A percentile compares a stretch with the other conserved stretches of the same genome.
Conservation (phyloP, 352 stramenopile species). For the Globisporangium barbulae region DNA sequence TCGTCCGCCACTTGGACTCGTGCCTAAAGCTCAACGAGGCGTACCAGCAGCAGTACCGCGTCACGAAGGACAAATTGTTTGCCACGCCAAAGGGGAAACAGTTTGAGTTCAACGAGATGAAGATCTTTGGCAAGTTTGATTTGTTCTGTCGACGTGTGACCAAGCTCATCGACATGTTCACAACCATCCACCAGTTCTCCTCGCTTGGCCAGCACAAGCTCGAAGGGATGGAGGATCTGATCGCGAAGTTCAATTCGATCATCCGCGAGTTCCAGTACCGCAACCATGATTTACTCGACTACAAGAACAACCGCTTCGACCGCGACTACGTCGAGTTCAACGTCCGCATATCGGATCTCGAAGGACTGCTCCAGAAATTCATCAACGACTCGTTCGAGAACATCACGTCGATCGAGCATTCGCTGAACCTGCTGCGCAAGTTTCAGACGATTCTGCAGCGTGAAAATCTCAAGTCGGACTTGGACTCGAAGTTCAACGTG, state of each 20-base stretch:
- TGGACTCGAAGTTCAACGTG: constrained; percentile 99
- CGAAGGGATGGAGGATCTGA: constrained; percentile 90
- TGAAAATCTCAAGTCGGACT: constrained; percentile 97
- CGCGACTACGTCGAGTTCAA: constrained; percentile 96
- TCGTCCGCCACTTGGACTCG: constrained; percentile 93
- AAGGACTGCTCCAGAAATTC: constrained; percentile 96
- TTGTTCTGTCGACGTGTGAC: constrained; percentile 96
- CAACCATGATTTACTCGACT: constrained; percentile 96
- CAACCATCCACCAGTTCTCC: constrained; percentile 97
- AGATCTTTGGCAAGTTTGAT: constrained; percentile 99
- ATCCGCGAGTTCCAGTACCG: constrained; percentile 97
- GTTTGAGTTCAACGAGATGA: constrained; percentile 99
- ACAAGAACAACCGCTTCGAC: constrained; percentile 98
- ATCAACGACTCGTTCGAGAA: constrained; percentile 99
- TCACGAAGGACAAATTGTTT: constrained; percentile 97
- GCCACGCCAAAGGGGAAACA: constrained; percentile 96
- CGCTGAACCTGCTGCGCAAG: constrained; percentile 94
- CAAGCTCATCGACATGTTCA: constrained; percentile 99
- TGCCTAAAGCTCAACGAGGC: constrained; percentile 98
- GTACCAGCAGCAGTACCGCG: constrained; percentile 97
- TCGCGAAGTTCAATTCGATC: constrained; percentile 94
- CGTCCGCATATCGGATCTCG: constrained; percentile 95
- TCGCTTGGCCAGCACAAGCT: constrained; percentile 91
- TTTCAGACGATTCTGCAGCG: constrained; percentile 98
- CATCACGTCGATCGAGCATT: constrained; percentile 98